Conservation (phyloP, 805 yeast genomes). For the Candida jianshihensis region DNA sequence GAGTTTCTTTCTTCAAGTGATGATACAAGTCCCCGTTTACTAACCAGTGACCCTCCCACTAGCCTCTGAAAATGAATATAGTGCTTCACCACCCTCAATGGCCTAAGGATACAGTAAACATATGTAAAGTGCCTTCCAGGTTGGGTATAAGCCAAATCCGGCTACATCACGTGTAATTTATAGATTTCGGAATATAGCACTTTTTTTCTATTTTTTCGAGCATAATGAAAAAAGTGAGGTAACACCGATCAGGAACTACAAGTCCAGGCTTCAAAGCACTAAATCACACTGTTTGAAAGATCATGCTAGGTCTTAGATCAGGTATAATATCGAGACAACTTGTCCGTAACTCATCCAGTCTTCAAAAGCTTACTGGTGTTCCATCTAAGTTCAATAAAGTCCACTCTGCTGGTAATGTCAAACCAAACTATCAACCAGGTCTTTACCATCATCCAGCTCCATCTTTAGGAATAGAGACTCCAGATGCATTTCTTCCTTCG, state of each 20-base stretch:
- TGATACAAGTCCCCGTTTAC: too few species aligned
- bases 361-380: constrained; percentile 20
- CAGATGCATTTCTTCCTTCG: constrained; percentile 60
- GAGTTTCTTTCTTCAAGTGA: too few species aligned
- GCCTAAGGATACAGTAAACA: too few species aligned
- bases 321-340: background rate
- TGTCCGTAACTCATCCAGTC: background rate
- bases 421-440: constrained; percentile 54
- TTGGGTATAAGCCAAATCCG: too few species aligned
- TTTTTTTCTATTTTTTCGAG: too few species aligned
- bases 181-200: too few species aligned
- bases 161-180: too few species aligned
- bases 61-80: too few species aligned
- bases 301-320: background rate
- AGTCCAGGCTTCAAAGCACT: too few species aligned
- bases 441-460: constrained; percentile 59
- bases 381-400: constrained; percentile 56
- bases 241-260: background rate
- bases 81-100: too few species aligned
- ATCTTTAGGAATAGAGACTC: constrained; percentile 52
- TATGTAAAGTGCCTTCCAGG: too few species aligned
- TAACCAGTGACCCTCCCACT: too few species aligned
- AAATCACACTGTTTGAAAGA: background rate
- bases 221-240: background rate
- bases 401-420: constrained; percentile 50